A percentile compares a stretch with the other conserved stretches of the same genome.
phyloP scores from a whole-genome alignment of 768 basidiomycete species.

The Trametes sanguinea region DNA sequence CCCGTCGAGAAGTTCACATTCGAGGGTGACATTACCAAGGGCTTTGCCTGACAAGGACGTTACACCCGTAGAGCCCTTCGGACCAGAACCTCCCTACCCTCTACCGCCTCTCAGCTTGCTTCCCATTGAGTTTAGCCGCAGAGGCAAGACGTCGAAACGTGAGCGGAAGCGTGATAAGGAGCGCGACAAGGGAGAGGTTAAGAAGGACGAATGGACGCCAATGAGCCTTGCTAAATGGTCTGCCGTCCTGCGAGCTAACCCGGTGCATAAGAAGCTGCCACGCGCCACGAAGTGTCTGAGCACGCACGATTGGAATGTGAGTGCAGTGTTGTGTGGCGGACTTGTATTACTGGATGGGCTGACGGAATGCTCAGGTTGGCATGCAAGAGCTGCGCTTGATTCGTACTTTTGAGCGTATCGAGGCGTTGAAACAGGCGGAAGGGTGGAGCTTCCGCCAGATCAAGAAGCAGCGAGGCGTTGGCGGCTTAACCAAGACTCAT shows the following conservation, averaged over 20 bases:
- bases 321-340: conserved; percentile 29
- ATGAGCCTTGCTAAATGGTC: conserved; percentile 55
- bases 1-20: conserved; percentile 2
- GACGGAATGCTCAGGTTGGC: conserved; percentile 54
- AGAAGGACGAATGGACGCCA: conserved; percentile 62
- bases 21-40: not conserved
- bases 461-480: conserved; percentile 86
- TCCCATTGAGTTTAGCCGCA: conserved; percentile 56
- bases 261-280: conserved; percentile 68
- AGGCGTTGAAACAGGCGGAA: conserved; percentile 74
- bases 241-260: conserved; percentile 74
- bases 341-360: not conserved
- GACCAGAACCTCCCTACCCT: conserved; percentile 48
- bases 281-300: conserved; percentile 76
- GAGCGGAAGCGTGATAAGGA: conserved; percentile 56
- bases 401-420: conserved; percentile 82
- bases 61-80: conserved; percentile 5
- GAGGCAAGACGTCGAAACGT: conserved; percentile 46
- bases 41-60: not conserved
- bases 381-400: conserved; percentile 76
- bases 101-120: conserved; percentile 58
- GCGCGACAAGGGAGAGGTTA: conserved; percentile 46
- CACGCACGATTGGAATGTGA: conserved; percentile 81
- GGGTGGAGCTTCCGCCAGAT: conserved; percentile 95
- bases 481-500: conserved; percentile 76